Evolutionary conservation across 305 asterid genomes (phyloP), one percentile per base, ranked within the genome.

Genomic region (Fraxinus sp.): DNA sequence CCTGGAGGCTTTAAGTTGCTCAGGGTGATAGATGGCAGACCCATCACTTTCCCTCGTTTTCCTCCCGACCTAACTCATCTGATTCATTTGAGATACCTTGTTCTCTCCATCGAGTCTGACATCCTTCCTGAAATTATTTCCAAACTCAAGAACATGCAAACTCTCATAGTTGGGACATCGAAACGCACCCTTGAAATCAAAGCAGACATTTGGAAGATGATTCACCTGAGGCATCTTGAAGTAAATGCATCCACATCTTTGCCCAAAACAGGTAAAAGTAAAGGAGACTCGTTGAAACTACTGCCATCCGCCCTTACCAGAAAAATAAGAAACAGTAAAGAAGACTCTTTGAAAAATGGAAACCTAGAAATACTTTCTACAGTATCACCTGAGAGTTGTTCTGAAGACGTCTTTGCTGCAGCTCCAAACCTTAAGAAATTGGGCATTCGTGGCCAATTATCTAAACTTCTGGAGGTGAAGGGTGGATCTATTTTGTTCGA

Each of bases 191-290:
- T 90, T 24, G 91, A 90, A 6, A 85, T 90, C 39, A 90, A 81
- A 64, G 91, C 92, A 6, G 95, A 92, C 70, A 35, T 94, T 32
- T 91, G 93, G 94, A 90, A 84, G 83, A 86, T 92, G 97, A 80
- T 85, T 49, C 93, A 88, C 16, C 80, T 94, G 28, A 89, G 98
- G 83, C 97, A 91, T 57, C 35, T 92, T 8, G 86, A 85, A 35
- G 86, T 89, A 13, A 91, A 89, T 57, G 93, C 95, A n/a, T 88
- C 93, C 28, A 80, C 92, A 10, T 7, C 82, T 39, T 71, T 92
- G 79, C 89, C 84, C 30, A 87, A 85, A 41, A 80, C 86, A 26
- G 84, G 87, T 18, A 89, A 89, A 33, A 28, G 81, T 4, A 84
- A 68, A 32, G 90, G 87, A 28, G 90, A 77, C 7, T 81, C 72